These are phyloP conservation scores for Diospyros kaki DNA, from an alignment of 148 eudicot genomes.

Conservation along the genomic window DNA sequence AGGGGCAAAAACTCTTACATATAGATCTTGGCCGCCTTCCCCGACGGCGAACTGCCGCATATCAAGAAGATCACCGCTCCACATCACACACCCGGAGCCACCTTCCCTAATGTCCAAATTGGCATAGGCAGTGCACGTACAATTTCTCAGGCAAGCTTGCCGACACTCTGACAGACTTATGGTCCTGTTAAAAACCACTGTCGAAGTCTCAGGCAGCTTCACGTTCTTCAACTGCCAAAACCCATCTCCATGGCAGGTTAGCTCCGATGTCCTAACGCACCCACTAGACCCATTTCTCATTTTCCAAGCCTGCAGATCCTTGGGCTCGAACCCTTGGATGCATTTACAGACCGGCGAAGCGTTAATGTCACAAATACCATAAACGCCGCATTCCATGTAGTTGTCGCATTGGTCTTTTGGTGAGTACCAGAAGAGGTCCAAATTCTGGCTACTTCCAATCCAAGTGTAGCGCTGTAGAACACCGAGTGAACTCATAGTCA, in stretches of 20 bases:
- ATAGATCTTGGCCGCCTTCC: too few relatives aligned
- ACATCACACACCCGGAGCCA: too few relatives aligned
- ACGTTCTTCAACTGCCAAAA: slow-evolving; percentile 17
- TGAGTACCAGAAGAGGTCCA: background rate
- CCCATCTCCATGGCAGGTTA: slow-evolving; percentile 26
- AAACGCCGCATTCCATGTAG: slow-evolving; percentile 23
- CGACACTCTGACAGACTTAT: slow-evolving; percentile 11
- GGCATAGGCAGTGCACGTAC: slow-evolving; percentile 28
- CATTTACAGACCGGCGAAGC: slow-evolving; percentile 16
- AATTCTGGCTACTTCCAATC: background rate
- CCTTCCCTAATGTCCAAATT: too few relatives aligned
- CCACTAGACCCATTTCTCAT: background rate
- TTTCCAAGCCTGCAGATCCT: slow-evolving; percentile 17
- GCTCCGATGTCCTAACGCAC: slow-evolving; percentile 9
- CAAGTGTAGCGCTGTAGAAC: slow-evolving; percentile 10
- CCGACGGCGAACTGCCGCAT: too few relatives aligned
- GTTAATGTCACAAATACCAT: slow-evolving; percentile 17
- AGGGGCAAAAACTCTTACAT: too few relatives aligned
- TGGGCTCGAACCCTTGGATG: slow-evolving; percentile 21
- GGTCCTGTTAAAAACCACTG: background rate
- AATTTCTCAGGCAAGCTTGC: slow-evolving; percentile 15
- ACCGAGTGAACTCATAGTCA: slow-evolving; percentile 8
- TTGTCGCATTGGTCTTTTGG: slow-evolving; percentile 19
- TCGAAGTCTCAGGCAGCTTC: slow-evolving; percentile 24
- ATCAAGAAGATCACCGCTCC: too few relatives aligned